A percentile compares a stretch with the other conserved stretches of the same genome.
These are phyloP conservation scores for Dendrothele bispora DNA, from an alignment of 768 basidiomycete genomes.

Conservation along the genomic window DNA sequence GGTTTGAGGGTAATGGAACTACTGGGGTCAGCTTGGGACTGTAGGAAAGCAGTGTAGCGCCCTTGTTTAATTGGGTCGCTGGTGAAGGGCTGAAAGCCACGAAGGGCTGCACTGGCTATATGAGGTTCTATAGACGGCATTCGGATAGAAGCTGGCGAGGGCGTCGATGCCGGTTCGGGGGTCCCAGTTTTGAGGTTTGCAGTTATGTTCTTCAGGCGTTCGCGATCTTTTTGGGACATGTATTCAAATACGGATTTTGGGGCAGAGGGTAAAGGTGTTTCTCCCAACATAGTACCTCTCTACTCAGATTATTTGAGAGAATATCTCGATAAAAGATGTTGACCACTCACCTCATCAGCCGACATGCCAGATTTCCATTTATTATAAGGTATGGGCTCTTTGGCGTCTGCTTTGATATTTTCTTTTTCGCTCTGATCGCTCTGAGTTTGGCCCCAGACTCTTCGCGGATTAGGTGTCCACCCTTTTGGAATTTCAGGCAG, in stretches of 20 bases:
- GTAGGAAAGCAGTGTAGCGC: slow-evolving; percentile 82
- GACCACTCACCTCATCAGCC: slow-evolving; percentile 65
- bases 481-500: slow-evolving; percentile 78
- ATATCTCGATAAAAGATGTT: background rate
- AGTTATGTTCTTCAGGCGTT: slow-evolving; percentile 70
- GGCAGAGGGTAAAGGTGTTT: slow-evolving; percentile 65
- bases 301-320: slow-evolving; percentile 28
- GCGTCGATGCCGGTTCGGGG: slow-evolving; percentile 19
- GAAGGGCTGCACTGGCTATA: slow-evolving; percentile 82
- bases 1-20: slow-evolving; percentile 47
- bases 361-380: slow-evolving; percentile 63
- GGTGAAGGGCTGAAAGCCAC: slow-evolving; percentile 88
- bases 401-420: slow-evolving; percentile 26
- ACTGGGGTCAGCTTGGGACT: slow-evolving; percentile 59
- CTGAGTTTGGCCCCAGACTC: slow-evolving; percentile 61
- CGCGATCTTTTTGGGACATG: slow-evolving; percentile 88
- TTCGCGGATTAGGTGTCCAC: slow-evolving; percentile 83
- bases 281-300: slow-evolving; percentile 85
- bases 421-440: slow-evolving; percentile 38
- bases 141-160: slow-evolving; percentile 31
- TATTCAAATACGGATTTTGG: slow-evolving; percentile 92
- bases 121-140: slow-evolving; percentile 72
- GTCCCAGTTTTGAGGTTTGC: slow-evolving; percentile 25
- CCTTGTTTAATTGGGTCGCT: slow-evolving; percentile 76
- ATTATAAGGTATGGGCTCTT: slow-evolving; percentile 32